These are phyloP conservation scores for Umbelopsis sp. DNA, from an alignment of 192 early-diverging fungal genomes.

Conservation along the genomic window DNA sequence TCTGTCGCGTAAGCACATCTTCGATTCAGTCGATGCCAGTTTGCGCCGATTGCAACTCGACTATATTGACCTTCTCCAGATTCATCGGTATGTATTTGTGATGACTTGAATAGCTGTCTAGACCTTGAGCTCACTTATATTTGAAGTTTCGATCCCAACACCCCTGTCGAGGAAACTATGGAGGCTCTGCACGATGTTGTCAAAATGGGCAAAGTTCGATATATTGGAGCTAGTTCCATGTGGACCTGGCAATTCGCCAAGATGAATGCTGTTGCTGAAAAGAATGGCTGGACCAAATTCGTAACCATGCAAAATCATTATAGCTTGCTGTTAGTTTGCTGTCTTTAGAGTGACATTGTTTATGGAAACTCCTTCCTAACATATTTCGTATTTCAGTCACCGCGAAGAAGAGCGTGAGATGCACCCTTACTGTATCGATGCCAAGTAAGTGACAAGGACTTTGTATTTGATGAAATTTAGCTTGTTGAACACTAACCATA, in stretches of 20 bases:
- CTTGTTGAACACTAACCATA: background rate
- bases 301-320: constrained; percentile 37
- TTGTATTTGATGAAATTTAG: background rate
- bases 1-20: constrained; percentile 80
- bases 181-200: constrained; percentile 69
- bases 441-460: background rate
- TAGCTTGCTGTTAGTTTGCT: constrained; percentile 24
- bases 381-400: constrained; percentile 6
- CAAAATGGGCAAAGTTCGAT: constrained; percentile 58
- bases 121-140: background rate
- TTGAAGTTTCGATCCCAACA: constrained; percentile 22
- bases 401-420: constrained; percentile 47
- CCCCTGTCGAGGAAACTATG: constrained; percentile 72
- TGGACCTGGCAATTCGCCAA: constrained; percentile 41
- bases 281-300: constrained; percentile 41
- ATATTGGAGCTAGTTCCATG: constrained; percentile 44
- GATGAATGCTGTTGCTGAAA: constrained; percentile 40
- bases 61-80: constrained; percentile 74
- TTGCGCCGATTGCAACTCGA: constrained; percentile 67
- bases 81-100: constrained; percentile 64
- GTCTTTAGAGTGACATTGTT: too few relatives aligned
- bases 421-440: constrained; percentile 36
- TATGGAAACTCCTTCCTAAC: background rate
- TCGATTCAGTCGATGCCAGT: constrained; percentile 74
- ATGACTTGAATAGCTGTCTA: background rate